phyloP scores from a whole-genome alignment of 2,329 filamentous ascomycete species.

The Ophiostoma montium region DNA sequence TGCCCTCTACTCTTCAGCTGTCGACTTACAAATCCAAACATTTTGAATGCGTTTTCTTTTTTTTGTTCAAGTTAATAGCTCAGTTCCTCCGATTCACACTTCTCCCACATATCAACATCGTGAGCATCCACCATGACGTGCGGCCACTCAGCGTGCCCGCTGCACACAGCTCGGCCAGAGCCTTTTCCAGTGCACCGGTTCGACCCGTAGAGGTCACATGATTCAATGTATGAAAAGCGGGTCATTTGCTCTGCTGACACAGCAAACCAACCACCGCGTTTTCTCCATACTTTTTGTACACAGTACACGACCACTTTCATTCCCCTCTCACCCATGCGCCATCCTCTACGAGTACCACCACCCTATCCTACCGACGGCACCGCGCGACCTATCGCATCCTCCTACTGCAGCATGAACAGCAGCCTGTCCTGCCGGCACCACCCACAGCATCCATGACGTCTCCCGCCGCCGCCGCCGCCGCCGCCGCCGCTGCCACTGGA shows the following conservation, averaged over 20 bases:
- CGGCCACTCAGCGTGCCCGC: too few species aligned
- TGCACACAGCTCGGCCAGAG: too few species aligned
- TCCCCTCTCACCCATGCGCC: not conserved
- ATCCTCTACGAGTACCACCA: not conserved
- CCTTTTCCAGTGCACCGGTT: too few species aligned
- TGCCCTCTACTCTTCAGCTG: not conserved
- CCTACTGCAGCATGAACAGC: not conserved
- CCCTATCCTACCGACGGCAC: not conserved
- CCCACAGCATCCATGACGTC: not conserved
- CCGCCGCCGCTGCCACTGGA: not conserved
- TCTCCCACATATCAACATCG: too few species aligned
- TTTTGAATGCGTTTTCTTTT: not conserved
- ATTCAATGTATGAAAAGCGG: too few species aligned
- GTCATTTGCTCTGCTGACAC: too few species aligned
- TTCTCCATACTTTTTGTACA: not conserved
- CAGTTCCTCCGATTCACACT: too few species aligned
- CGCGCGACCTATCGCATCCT: not conserved
- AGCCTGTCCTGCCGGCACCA: not conserved
- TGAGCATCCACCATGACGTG: too few species aligned
- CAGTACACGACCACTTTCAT: not conserved
- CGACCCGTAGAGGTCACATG: too few species aligned
- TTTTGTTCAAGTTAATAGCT: too few species aligned
- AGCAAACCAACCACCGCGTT: constrained; percentile 2
- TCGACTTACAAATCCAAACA: not conserved
- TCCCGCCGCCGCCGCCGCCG: not conserved